phyloP scores from a whole-genome alignment of 2,329 filamentous ascomycete species.

The Helotiales sp. region DNA sequence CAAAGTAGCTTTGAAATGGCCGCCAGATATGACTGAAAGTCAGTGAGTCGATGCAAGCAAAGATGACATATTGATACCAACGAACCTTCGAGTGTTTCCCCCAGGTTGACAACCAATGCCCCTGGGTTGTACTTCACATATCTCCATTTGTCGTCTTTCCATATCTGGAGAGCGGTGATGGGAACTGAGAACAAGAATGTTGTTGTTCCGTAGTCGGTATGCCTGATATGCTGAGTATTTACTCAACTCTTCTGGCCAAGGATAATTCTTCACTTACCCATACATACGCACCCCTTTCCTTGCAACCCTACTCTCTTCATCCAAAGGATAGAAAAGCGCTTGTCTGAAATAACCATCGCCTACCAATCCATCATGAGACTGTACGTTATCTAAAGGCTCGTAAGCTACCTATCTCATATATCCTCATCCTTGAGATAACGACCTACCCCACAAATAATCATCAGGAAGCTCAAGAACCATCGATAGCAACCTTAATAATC shows the following conservation, averaged over 20 bases:
- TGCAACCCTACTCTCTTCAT: conserved; percentile 43
- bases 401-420: not conserved
- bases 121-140: conserved; percentile 51
- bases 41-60: no score
- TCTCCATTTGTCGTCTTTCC: conserved; percentile 52
- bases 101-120: conserved; percentile 54
- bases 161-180: conserved; percentile 54
- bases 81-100: conserved; percentile 45
- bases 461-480: conserved; percentile 52
- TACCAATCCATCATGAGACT: conserved; percentile 49
- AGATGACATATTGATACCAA: no score
- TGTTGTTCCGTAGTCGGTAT: conserved; percentile 54
- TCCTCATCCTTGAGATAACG: not conserved
- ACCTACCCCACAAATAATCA: conserved; percentile 48
- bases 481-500: conserved; percentile 49
- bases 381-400: conserved; percentile 43
- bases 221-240: conserved; percentile 39
- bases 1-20: conserved; percentile 52
- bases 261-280: conserved; percentile 17
- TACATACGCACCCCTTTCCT: conserved; percentile 50
- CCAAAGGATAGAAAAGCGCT: conserved; percentile 49
- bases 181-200: conserved; percentile 54
- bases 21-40: conserved; percentile 51
- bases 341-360: conserved; percentile 54
- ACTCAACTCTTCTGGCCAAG: conserved; percentile 13